Evolutionary conservation across 805 yeast species (phyloP), one percentile per base, ranked within the genome.

Genomic region (Yarrowia deformans): DNA sequence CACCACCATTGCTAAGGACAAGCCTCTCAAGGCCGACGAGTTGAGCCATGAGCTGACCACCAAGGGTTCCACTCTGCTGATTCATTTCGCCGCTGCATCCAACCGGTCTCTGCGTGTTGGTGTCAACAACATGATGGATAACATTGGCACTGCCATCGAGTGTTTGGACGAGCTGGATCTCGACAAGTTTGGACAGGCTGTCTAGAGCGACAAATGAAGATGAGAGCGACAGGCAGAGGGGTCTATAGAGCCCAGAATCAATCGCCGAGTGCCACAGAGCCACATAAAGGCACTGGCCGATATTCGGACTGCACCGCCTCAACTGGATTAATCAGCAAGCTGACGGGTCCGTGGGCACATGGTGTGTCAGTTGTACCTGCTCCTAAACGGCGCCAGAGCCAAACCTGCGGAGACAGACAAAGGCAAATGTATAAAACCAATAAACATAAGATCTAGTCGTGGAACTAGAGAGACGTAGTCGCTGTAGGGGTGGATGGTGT

Each of bases 101-200:
- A 96, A 90, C 72, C 81, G 97, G 54, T 88, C 88, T 8, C 83
- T 93, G 66, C 81, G 98, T 71, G 97, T 92, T 7, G 96, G 96
- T 9, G 91, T 90, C 19, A 91, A 92, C 77, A 89, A 89, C 72
- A 84, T 90, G 18, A 81, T 93, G 69, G 97, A 92, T 75, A 88
- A 88, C 71, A 77, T 91, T 69, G 89, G 89, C 74, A 88, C 95
- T 0, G 84, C 90, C 2, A 80, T 92, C 1, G 97, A 93, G 79
- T 88, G 96, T 69, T 80, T 92, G 72, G 96, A 91, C 69, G 90
- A 87, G 76, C 87, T 90, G 64, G 73, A 74, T 32, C 35, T 45
- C 23, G 68, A 49, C 37, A 64, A 52, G 42, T 66, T 66, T 61
- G 67, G 43, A 13, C 48, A 40, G 48, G 16, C 42, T 16, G 40